Evolutionary conservation across 2,329 filamentous ascomycete species (phyloP).

Genomic region (Cladobotryum mycophilum): DNA sequence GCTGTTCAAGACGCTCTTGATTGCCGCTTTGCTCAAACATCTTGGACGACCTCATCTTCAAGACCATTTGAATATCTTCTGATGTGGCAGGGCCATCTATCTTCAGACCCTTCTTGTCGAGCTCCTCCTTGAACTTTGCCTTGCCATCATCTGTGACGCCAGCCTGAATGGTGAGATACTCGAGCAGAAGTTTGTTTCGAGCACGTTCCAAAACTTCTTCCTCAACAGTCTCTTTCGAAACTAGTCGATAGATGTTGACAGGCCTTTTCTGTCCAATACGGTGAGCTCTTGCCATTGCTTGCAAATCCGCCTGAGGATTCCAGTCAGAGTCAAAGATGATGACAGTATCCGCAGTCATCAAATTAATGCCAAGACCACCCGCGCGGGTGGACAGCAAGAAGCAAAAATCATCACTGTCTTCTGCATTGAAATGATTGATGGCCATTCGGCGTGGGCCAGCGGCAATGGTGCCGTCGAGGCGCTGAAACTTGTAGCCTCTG

Average conservation of each 20-base stretch:
- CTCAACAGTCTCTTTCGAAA: conserved; percentile 97
- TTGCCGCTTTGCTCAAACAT: conserved; percentile 98
- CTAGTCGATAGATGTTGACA: conserved; percentile 91
- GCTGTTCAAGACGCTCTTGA: conserved; percentile 90
- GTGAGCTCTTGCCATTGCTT: conserved; percentile 97
- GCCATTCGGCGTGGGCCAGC: conserved; percentile 82
- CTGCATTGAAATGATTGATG: conserved; percentile 98
- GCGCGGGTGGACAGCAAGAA: conserved; percentile 93
- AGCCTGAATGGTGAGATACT: conserved; percentile 94
- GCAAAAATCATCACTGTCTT: conserved; percentile 90
- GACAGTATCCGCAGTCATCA: conserved; percentile 98
- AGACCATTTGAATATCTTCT: conserved; percentile 90
- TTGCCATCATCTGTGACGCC: conserved; percentile 95
- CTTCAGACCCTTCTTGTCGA: conserved; percentile 69
- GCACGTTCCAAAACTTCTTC: conserved; percentile 95
- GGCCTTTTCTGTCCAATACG: conserved; percentile 95
- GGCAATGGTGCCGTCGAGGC: conserved; percentile 90
- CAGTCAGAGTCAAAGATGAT: conserved; percentile 98
- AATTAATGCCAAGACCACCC: conserved; percentile 94
- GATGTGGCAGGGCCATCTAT: conserved; percentile 79
- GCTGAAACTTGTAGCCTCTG: conserved; percentile 90
- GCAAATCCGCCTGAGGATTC: conserved; percentile 97
- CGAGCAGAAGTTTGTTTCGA: conserved; percentile 93
- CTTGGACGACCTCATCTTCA: conserved; percentile 97
- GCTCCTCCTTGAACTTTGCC: conserved; percentile 66